Base-by-base conservation (phyloP, 208 protist species). In the Porcisia deanei region DNA sequence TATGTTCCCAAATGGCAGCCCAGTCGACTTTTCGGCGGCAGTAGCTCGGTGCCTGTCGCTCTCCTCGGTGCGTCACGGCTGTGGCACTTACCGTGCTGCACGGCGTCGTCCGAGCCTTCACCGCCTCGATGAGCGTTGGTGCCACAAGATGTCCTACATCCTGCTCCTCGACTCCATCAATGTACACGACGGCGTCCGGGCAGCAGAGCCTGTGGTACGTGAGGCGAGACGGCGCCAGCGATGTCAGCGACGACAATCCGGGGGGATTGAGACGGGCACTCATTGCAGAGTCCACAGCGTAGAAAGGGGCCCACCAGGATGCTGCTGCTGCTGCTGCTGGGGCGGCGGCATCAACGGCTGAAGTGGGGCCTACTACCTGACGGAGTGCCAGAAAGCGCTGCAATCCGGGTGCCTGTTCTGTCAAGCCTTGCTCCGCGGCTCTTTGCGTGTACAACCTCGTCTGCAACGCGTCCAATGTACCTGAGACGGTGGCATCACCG, bases 111-210 rank as follows among this genome's bases (percentile, higher is more conserved):
- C 70, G 14, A n/a, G 3, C 7, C 0, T 85, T 84, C 18, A 92
- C 77, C 1, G 71, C 60, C 0, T 67, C 75, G 25, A 90, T 80
- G 10, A 94, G 47, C 47, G 39, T 55, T n/a, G 90, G 88, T 3
- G 74, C 79, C 2, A 93, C 84, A 8, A 85, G 69, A 14, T 61
- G 71, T 30, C 64, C 71, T 30, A 95, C 76, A 72, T 95, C 91
- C 0, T 52, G 64, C 7, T 72, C 57, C 73, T 93, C 91, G 63
- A 86, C 85, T 2, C 91, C 91, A 18, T 87, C 88, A 81, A 94
- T 84, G 70, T 84, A 84, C 20, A 94, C 75, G 30, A 94, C 79
- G 1, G 89, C 89, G 60, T 96, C 84, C 2, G 91, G 89, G 6
- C 77, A 54, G 71, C 71, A 75, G 2, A 52, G 65, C 7, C 52